Conservation (phyloP, 352 stramenopile species). For the Globisporangium abappressorium region DNA sequence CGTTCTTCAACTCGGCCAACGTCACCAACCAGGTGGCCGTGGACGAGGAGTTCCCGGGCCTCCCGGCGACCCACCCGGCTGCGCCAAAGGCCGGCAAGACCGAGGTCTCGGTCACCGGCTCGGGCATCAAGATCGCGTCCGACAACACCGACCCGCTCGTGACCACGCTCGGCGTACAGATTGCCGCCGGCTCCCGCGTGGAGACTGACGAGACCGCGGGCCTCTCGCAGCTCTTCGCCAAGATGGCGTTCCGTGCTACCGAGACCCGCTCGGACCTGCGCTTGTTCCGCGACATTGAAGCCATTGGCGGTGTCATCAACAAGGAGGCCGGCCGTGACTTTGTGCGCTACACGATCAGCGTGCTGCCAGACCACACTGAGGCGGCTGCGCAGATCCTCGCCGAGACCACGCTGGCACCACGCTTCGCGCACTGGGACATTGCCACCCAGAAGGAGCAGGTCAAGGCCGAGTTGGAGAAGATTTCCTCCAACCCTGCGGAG, state of each 20-base stretch:
- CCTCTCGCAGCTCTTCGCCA: conserved; percentile 73
- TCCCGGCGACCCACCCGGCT: conserved; percentile 38
- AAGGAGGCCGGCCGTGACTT: conserved; percentile 66
- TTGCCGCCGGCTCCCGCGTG: conserved; percentile 55
- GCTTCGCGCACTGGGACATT: conserved; percentile 80
- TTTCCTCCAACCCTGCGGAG: conserved; percentile 35
- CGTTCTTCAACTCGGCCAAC: conserved; percentile 64
- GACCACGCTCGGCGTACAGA: conserved; percentile 60
- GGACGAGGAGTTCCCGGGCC: conserved; percentile 58
- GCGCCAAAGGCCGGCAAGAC: conserved; percentile 32
- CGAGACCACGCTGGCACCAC: conserved; percentile 73
- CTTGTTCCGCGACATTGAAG: conserved; percentile 80
- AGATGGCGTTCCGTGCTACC: conserved; percentile 84
- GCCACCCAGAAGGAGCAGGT: conserved; percentile 70
- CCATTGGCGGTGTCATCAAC: conserved; percentile 64
- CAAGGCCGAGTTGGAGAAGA: conserved; percentile 44
- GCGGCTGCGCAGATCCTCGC: conserved; percentile 70
- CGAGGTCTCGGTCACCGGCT: conserved; percentile 35
- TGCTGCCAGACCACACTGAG: conserved; percentile 66
- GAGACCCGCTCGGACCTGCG: conserved; percentile 70
- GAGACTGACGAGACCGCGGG: conserved; percentile 73
- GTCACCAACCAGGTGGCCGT: conserved; percentile 54
- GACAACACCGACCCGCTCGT: conserved; percentile 45
- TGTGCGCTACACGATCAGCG: conserved; percentile 75
- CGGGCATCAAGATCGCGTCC: conserved; percentile 62